Base-by-base conservation (phyloP, 768 basidiomycete genomes). In the Psilocybe cubensis region DNA sequence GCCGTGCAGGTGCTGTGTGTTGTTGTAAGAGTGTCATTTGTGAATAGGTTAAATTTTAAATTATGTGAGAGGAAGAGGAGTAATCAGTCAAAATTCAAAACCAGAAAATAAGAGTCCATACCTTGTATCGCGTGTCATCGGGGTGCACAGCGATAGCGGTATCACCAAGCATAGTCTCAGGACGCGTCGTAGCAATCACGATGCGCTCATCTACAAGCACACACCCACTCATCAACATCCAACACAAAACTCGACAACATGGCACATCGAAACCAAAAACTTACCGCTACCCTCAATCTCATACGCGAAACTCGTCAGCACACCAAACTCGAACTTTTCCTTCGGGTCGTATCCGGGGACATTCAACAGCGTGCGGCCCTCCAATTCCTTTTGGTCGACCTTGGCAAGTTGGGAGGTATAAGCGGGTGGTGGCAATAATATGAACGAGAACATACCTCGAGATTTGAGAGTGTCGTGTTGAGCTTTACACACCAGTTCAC, bases 121-220 rank as follows among this genome's bases (percentile, higher is more conserved):
- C 89, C 73, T 81, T 95, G 76, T 98, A 98, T 11, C 96, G 86
- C 8, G 82, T 75, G 70, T 98, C 96, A 57, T 96, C 85, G 2
- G 95, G 96, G 73, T 99, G 96, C 0, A 98, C 93, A 25, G 97
- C 97, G 21, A 99, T 89, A 24, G 92, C 97, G 2, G 95, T 94
- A 81, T 98, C 97, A 31, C 97, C 97, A 0, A 99, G 82, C 93
- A 98, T 96, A 0, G 97, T 98, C 73, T 98, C 97, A 0, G 96
- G 96, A 78, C 97, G 93, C 4, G 96, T 98, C 1, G 97, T 99
- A 1, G 97, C 96, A 35, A 99, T 88, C 52, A 97, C 80, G 57
- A 99, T 89, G 68, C 81, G 88, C 69, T 98, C 96, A 52, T 96
- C 95, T 90, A 56, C 9, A 7, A 1, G 29, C 17, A 25, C 4